Conservation (phyloP, 768 basidiomycete species). For the Boletus sp. region DNA sequence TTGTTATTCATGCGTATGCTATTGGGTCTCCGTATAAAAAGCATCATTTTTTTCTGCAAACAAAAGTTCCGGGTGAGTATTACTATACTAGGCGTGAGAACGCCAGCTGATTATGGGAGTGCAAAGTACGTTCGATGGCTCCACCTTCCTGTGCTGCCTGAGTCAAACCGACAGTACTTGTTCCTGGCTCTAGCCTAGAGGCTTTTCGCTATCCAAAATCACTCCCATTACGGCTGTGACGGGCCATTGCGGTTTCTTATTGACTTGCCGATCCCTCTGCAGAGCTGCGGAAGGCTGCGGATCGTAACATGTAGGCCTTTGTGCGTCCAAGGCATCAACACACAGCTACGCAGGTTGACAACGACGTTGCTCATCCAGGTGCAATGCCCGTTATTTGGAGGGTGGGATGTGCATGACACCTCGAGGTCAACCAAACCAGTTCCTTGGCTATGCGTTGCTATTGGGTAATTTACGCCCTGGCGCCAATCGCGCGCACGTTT, state of each 20-base stretch:
- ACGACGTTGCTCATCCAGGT: background rate
- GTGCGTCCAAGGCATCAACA: background rate
- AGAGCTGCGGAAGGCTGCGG: background rate
- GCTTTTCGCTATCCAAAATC: background rate
- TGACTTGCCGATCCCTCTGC: no score
- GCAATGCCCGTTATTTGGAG: no score
- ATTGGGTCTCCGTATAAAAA: no score
- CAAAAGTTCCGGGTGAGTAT: no score
- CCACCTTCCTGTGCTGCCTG: background rate
- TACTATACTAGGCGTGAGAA: no score
- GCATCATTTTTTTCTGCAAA: no score
- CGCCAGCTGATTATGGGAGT: no score
- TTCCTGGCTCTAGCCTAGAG: background rate
- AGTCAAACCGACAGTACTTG: background rate
- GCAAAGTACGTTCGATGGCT: background rate
- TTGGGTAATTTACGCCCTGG: no score
- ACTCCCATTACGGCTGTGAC: no score
- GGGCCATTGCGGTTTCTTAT: no score
- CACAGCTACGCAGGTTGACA: background rate
- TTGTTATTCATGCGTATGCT: no score
- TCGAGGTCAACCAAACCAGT: background rate
- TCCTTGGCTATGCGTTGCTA: background rate
- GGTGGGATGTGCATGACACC: no score
- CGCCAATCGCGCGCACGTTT: background rate
- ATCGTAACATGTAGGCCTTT: background rate